Conservation (phyloP, 1,284 basidiomycete genomes). For the Phylloporus sp. region DNA sequence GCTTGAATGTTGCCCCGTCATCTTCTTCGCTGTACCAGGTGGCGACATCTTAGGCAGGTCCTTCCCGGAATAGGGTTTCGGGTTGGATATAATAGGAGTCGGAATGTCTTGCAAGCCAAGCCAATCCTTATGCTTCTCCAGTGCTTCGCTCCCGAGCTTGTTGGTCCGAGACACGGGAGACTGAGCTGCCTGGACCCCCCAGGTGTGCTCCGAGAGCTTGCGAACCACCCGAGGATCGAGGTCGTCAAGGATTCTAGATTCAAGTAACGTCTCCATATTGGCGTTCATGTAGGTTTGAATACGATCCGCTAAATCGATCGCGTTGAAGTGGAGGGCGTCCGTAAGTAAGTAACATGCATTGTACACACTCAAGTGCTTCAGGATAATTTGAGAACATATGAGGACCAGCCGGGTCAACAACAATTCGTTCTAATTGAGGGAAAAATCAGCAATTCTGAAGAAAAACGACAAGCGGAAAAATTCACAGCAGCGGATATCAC, state of each 20-base stretch:
- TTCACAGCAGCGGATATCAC: constrained; percentile 85
- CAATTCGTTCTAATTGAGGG: constrained; percentile 76
- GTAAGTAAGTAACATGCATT: constrained; percentile 85
- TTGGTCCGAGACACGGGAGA: constrained; percentile 68
- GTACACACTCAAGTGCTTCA: constrained; percentile 71
- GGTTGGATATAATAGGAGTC: constrained; percentile 55
- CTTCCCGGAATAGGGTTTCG: constrained; percentile 33
- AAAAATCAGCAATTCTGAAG: constrained; percentile 6
- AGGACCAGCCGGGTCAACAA: constrained; percentile 86
- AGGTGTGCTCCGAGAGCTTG: constrained; percentile 68
- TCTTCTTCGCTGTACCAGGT: constrained; percentile 36
- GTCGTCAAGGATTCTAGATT: constrained; percentile 79
- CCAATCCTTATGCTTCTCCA: constrained; percentile 78
- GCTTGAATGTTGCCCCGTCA: constrained; percentile 16
- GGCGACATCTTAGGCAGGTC: constrained; percentile 26
- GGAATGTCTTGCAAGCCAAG: constrained; percentile 85
- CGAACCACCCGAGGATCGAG: constrained; percentile 71
- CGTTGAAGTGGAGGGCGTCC: constrained; percentile 85
- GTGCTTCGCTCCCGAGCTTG: constrained; percentile 57
- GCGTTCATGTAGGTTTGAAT: constrained; percentile 84
- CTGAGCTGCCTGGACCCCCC: constrained; percentile 67
- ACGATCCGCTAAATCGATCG: constrained; percentile 68
- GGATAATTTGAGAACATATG: constrained; percentile 79
- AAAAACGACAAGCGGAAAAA: constrained; percentile 3
- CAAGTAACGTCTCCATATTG: constrained; percentile 90